phyloP scores from a whole-genome alignment of 192 early-diverging fungal species.

The Entomortierella chlamydospora region DNA sequence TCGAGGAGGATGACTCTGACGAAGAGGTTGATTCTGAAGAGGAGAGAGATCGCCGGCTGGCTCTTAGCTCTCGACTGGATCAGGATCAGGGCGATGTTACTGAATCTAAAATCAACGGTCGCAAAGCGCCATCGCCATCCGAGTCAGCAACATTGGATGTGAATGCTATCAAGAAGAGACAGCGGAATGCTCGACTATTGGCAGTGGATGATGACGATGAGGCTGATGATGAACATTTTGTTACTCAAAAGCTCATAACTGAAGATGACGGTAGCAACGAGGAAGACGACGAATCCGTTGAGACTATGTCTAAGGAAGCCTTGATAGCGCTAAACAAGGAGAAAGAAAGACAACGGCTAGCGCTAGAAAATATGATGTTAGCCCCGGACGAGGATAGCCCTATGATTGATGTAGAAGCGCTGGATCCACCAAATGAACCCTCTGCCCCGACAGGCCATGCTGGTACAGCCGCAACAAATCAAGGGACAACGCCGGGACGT shows the following conservation, averaged over 20 bases:
- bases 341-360: constrained; percentile 34
- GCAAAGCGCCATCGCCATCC: neutral
- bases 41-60: constrained; percentile 43
- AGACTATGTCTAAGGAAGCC: constrained; percentile 28
- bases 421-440: constrained; percentile 5
- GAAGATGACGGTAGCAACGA: neutral
- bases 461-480: neutral
- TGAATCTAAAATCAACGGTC: neutral
- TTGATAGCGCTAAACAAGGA: constrained; percentile 26
- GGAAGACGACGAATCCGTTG: constrained; percentile 1
- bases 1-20: constrained; percentile 2
- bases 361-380: constrained; percentile 51
- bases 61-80: constrained; percentile 35
- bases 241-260: neutral
- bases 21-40: constrained; percentile 49
- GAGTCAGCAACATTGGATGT: constrained; percentile 7
- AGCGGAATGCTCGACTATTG: constrained; percentile 26
- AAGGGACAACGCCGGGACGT: constrained; percentile 9
- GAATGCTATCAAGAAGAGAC: constrained; percentile 30
- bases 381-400: constrained; percentile 40
- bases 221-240: constrained; percentile 6
- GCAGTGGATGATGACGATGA: constrained; percentile 50
- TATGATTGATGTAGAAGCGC: constrained; percentile 36
- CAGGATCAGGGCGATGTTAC: constrained; percentile 29
- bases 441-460: neutral